Percentiles rank a stretch among this genome's conserved stretches.
Evolutionary conservation across 192 early-diverging fungal species (phyloP).

Genomic region (Paraglomus occultum): DNA sequence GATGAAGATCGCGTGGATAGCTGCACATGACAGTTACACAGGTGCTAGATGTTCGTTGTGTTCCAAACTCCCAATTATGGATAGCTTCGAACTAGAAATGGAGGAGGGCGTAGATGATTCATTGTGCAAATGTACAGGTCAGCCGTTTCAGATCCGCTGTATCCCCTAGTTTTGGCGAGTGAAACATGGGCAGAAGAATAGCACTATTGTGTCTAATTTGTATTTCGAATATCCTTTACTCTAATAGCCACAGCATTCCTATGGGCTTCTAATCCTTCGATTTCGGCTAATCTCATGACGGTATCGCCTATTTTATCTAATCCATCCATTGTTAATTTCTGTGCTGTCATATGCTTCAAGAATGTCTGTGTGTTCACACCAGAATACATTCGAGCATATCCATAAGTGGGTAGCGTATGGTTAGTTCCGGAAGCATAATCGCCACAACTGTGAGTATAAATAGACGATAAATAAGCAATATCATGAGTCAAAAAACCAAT

Average conservation of each 20-base stretch:
- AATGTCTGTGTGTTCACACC: constrained; percentile 97
- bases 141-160: too few relatives aligned
- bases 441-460: constrained; percentile 66
- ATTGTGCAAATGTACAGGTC: too few relatives aligned
- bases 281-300: constrained; percentile 92
- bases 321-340: constrained; percentile 86
- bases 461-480: not conserved
- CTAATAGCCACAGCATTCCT: constrained; percentile 95
- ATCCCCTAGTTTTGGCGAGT: too few relatives aligned
- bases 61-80: too few relatives aligned
- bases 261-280: constrained; percentile 97
- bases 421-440: constrained; percentile 99
- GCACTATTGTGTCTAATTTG: not conserved
- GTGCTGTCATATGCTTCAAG: constrained; percentile 96
- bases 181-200: too few relatives aligned
- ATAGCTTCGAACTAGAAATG: too few relatives aligned
- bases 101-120: too few relatives aligned
- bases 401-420: constrained; percentile 99
- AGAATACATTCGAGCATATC: constrained; percentile 97
- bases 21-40: too few relatives aligned
- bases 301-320: constrained; percentile 80
- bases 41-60: too few relatives aligned
- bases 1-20: too few relatives aligned
- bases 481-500: not conserved
- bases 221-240: constrained; percentile 59